These are phyloP conservation scores for Arabidopsis arenosa DNA, from an alignment of 345 rosid genomes.

Conservation along the genomic window DNA sequence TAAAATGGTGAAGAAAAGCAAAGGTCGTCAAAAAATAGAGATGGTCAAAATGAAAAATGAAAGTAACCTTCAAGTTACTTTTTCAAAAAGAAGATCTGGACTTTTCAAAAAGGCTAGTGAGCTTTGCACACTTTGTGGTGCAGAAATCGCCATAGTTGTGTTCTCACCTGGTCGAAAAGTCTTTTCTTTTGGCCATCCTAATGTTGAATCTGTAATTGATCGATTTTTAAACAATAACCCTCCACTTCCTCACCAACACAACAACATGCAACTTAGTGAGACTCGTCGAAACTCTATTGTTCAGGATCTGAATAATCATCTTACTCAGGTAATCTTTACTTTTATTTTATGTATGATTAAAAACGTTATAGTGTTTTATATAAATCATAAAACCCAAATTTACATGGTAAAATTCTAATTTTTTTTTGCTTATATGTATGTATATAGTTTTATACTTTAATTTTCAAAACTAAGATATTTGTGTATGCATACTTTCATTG, in stretches of 20 bases:
- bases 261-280: conserved; percentile 41
- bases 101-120: conserved; percentile 46
- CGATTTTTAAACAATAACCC: conserved; percentile 44
- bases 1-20: conserved; percentile 46
- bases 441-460: neutral
- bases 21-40: conserved; percentile 39
- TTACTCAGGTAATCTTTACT: conserved; percentile 45
- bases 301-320: conserved; percentile 52
- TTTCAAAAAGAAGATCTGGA: conserved; percentile 41
- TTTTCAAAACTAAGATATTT: neutral
- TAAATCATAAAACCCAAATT: neutral
- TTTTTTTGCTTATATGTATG: neutral
- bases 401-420: neutral
- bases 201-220: conserved; percentile 49
- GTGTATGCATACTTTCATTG: neutral
- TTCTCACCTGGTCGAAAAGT: conserved; percentile 46
- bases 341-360: neutral
- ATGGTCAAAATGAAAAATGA: conserved; percentile 40
- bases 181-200: conserved; percentile 66
- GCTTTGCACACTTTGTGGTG: conserved; percentile 42
- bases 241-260: neutral
- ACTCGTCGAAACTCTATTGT: conserved; percentile 50
- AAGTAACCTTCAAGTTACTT: conserved; percentile 42
- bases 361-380: neutral
- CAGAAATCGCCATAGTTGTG: conserved; percentile 26